Base-by-base conservation (phyloP, 192 early-diverging fungal genomes). In the Backusella parvicylindrica region DNA sequence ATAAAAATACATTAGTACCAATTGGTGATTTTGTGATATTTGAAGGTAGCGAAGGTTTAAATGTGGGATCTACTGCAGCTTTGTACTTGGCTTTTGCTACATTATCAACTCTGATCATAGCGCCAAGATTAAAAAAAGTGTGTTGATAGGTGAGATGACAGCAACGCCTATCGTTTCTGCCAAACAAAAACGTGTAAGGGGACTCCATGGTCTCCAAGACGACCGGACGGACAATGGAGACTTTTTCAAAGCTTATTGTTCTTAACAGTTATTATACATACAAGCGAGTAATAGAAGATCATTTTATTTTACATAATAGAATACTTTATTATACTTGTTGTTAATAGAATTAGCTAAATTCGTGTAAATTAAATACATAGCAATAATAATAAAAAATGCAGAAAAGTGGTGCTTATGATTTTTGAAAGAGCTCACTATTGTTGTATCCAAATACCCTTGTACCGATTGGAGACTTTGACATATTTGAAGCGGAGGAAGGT, bases 171-270 rank as follows among this genome's bases (percentile, higher is more conserved):
- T 66, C 9, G 40, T 12, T 11, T n/a, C n/a, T n/a, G n/a, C n/a
- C n/a, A n/a, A n/a, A n/a, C n/a, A n/a, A n/a, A n/a, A n/a, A n/a
- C 79, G 33, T 37, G 32, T 6, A 6, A 16, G 31, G 30, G n/a
- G 78, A 65, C 53, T 90, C 87, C 12, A 86, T 86, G 0, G 75
- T 49, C 31, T 81, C 81, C 63, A 92, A 77, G 28, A 84, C 76
- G 0, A 74, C 82, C 11, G 93, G 93, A 3, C 84, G 87, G 74
- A 94, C 90, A 38, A 95, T 87, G 6, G 86, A 84, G 4, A 88
- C 86, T 23, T 84, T 84, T 47, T 85, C 81, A 74, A 96, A 95
- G 1, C 88, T n/a, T n/a, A n/a, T n/a, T n/a, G n/a, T n/a, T n/a
- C n/a, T n/a, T n/a, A n/a, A n/a, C n/a, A n/a, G n/a, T n/a, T n/a